Conservation (phyloP, 805 yeast species). For the Wickerhamiella azyma region DNA sequence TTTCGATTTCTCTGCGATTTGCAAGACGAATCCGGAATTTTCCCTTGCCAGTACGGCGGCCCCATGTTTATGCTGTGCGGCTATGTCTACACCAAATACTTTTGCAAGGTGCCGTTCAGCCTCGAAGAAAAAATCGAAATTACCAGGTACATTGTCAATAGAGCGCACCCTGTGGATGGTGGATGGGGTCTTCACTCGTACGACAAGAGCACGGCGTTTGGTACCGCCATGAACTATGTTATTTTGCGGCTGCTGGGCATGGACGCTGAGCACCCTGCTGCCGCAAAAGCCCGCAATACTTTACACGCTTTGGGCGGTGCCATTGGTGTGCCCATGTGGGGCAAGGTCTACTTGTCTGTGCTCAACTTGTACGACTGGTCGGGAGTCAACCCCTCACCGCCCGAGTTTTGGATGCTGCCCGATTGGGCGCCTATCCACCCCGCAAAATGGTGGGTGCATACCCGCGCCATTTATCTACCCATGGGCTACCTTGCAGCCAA, state of each 20-base stretch:
- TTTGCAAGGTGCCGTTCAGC: slow-evolving; percentile 54
- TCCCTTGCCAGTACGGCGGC: slow-evolving; percentile 89
- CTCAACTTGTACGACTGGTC: slow-evolving; percentile 81
- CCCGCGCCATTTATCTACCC: slow-evolving; percentile 80
- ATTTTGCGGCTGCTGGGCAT: slow-evolving; percentile 70
- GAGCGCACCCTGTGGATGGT: slow-evolving; percentile 97
- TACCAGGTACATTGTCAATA: slow-evolving; percentile 74
- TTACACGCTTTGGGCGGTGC: slow-evolving; percentile 78
- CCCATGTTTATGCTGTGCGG: slow-evolving; percentile 98
- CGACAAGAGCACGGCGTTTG: slow-evolving; percentile 91
- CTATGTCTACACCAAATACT: slow-evolving; percentile 59
- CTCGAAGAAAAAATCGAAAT: slow-evolving; percentile 54
- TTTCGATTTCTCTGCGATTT: slow-evolving; percentile 52
- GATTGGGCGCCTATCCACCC: slow-evolving; percentile 77
- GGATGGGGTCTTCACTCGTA: slow-evolving; percentile 96
- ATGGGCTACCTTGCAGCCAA: slow-evolving; percentile 65
- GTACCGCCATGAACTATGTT: slow-evolving; percentile 80
- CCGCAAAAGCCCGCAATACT: slow-evolving; percentile 60
- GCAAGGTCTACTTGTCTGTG: slow-evolving; percentile 78
- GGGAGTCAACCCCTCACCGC: slow-evolving; percentile 97
- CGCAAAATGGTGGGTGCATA: slow-evolving; percentile 98
- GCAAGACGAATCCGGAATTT: slow-evolving; percentile 78
- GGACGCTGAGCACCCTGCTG: slow-evolving; percentile 57
- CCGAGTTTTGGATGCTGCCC: slow-evolving; percentile 85
- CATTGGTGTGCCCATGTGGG: slow-evolving; percentile 89